Evolutionary conservation across 768 basidiomycete genomes (phyloP).

Genomic region (Hygrophoropsis aurantiaca): DNA sequence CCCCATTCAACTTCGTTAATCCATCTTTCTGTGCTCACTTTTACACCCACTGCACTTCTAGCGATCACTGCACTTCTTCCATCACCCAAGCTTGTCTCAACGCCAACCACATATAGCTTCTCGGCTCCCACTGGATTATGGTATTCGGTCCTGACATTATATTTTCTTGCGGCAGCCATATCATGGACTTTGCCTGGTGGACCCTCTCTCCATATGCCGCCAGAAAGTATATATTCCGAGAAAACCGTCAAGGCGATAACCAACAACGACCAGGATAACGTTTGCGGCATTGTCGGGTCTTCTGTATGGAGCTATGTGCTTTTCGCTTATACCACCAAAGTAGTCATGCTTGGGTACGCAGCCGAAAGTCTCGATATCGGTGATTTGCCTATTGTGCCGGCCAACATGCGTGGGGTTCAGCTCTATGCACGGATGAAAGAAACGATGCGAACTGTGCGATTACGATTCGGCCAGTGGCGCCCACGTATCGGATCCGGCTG

Average conservation of each 20-base stretch:
- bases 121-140: slow-evolving; percentile 39
- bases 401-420: slow-evolving; percentile 63
- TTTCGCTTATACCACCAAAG: slow-evolving; percentile 88
- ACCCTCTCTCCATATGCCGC: slow-evolving; percentile 72
- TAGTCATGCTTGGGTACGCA: slow-evolving; percentile 80
- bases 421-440: slow-evolving; percentile 67
- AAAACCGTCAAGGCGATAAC: slow-evolving; percentile 62
- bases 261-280: slow-evolving; percentile 70
- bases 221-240: slow-evolving; percentile 71
- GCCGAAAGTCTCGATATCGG: slow-evolving; percentile 78
- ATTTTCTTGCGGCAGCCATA: slow-evolving; percentile 44
- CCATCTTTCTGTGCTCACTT: slow-evolving; percentile 61
- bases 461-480: slow-evolving; percentile 56
- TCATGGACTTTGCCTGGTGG: slow-evolving; percentile 61
- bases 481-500: slow-evolving; percentile 64
- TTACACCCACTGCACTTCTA: slow-evolving; percentile 46
- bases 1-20: slow-evolving; percentile 49
- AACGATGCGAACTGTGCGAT: slow-evolving; percentile 49
- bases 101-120: slow-evolving; percentile 21
- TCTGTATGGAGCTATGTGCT: slow-evolving; percentile 48
- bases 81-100: slow-evolving; percentile 33
- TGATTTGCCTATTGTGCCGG: slow-evolving; percentile 82
- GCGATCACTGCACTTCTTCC: slow-evolving; percentile 59
- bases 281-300: slow-evolving; percentile 59
- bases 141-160: slow-evolving; percentile 53